Evolutionary conservation across 768 basidiomycete genomes (phyloP).

Genomic region (Filobasidium wieringae): DNA sequence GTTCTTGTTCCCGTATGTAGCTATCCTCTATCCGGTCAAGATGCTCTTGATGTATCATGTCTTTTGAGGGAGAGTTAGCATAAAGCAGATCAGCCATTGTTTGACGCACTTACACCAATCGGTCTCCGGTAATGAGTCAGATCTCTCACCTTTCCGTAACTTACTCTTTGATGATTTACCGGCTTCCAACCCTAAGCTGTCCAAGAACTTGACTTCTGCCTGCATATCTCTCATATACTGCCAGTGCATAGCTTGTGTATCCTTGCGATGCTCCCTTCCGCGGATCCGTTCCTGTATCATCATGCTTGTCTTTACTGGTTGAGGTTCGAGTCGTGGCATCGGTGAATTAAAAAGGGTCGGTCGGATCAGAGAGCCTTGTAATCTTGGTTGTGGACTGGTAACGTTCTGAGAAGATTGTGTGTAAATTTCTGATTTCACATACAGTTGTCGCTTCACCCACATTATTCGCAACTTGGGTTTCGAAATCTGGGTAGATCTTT

Average conservation of each 20-base stretch:
- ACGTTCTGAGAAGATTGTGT: background rate
- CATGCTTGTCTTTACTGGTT: conserved; percentile 57
- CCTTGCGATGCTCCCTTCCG: conserved; percentile 45
- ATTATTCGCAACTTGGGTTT: background rate
- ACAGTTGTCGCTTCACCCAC: background rate
- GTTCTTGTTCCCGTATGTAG: too few relatives aligned
- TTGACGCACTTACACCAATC: too few relatives aligned
- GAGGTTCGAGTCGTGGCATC: conserved; percentile 66
- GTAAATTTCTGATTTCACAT: background rate
- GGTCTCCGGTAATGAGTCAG: too few relatives aligned
- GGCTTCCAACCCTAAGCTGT: conserved; percentile 1
- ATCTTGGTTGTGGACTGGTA: conserved; percentile 42
- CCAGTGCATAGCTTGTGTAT: conserved; percentile 11
- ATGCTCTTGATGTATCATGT: too few relatives aligned
- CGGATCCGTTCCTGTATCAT: conserved; percentile 52
- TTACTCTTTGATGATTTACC: background rate
- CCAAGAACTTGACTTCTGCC: conserved; percentile 24
- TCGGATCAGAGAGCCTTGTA: conserved; percentile 61
- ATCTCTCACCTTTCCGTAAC: background rate
- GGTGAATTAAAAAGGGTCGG: conserved; percentile 56
- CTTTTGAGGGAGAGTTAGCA: too few relatives aligned
- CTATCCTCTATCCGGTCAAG: too few relatives aligned
- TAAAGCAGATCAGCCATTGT: too few relatives aligned
- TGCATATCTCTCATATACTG: conserved; percentile 20
- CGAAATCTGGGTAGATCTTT: conserved; percentile 18